Evolutionary conservation across 139 green algal species (phyloP).

Genomic region (Closterium sp.): DNA sequence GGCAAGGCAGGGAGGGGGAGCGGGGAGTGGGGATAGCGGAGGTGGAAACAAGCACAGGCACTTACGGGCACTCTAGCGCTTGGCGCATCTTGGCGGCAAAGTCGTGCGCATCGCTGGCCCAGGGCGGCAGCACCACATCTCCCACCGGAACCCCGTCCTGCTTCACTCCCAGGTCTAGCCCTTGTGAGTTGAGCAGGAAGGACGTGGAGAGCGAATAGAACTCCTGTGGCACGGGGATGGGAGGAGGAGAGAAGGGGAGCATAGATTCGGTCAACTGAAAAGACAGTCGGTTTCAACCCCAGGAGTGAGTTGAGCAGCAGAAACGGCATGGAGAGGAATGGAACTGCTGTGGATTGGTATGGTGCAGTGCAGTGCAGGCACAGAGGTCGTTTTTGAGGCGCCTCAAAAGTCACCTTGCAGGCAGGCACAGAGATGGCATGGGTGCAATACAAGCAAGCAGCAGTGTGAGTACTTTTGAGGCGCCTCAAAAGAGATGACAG

Average conservation of each 20-base stretch:
- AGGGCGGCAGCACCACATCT: slow-evolving; percentile 78
- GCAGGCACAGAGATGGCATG: too few species aligned
- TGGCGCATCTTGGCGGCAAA: slow-evolving; percentile 41
- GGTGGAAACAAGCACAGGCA: too few species aligned
- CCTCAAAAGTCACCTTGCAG: too few species aligned
- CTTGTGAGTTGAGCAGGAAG: slow-evolving; percentile 77
- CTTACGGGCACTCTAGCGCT: slow-evolving; percentile 60
- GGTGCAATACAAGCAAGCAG: neutral
- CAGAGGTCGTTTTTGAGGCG: too few species aligned
- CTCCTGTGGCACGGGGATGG: slow-evolving; percentile 59
- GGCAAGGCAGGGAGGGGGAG: too few species aligned
- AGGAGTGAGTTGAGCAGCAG: too few species aligned
- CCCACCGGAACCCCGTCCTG: slow-evolving; percentile 69
- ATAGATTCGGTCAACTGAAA: neutral
- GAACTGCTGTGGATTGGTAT: too few species aligned
- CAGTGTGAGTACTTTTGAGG: neutral
- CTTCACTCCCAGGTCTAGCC: slow-evolving; percentile 64
- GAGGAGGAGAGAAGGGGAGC: neutral
- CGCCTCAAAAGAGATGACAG: too few species aligned
- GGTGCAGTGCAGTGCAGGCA: too few species aligned
- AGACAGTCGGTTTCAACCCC: too few species aligned
- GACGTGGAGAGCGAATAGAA: slow-evolving; percentile 69
- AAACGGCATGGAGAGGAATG: too few species aligned
- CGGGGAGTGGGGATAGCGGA: too few species aligned
- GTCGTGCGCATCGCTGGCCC: slow-evolving; percentile 58